Evolutionary conservation across 805 yeast species (phyloP).

Genomic region (Saccharomycopsis sp.): DNA sequence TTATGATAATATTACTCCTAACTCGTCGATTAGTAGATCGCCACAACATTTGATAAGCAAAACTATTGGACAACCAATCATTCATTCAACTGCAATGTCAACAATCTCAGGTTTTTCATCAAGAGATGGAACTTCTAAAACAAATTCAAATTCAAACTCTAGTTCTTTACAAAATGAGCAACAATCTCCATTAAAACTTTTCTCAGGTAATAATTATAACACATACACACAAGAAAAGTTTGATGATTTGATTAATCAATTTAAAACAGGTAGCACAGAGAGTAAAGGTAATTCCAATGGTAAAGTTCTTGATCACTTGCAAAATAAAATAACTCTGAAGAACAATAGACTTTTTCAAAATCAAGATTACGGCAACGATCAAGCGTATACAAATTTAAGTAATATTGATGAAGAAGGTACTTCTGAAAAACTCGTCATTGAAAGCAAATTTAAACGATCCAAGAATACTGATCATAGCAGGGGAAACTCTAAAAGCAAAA

Average conservation of each 20-base stretch:
- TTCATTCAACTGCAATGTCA: constrained; percentile 12
- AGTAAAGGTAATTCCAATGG: not conserved
- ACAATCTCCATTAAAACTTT: constrained; percentile 22
- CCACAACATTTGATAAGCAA: not conserved
- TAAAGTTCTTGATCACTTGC: not conserved
- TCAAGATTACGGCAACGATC: not conserved
- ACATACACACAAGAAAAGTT: constrained; percentile 20
- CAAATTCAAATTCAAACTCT: not conserved
- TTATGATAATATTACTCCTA: constrained; percentile 6
- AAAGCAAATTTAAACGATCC: not conserved
- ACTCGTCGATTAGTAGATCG: constrained; percentile 6
- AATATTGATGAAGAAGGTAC: not conserved
- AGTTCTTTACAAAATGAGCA: constrained; percentile 9
- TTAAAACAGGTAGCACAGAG: not conserved
- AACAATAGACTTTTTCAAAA: not conserved
- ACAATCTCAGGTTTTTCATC: not conserved
- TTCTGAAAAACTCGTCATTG: not conserved
- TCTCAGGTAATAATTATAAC: constrained; percentile 17
- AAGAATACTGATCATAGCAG: constrained; percentile 3
- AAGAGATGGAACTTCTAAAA: no score
- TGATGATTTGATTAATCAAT: constrained; percentile 14
- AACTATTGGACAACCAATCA: constrained; percentile 3
- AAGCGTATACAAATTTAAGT: not conserved
- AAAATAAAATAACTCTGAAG: not conserved
- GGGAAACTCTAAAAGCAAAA: constrained; percentile 3